Base-by-base conservation (phyloP, 495 filamentous ascomycete genomes). In the Xylaria flabelliformis region DNA sequence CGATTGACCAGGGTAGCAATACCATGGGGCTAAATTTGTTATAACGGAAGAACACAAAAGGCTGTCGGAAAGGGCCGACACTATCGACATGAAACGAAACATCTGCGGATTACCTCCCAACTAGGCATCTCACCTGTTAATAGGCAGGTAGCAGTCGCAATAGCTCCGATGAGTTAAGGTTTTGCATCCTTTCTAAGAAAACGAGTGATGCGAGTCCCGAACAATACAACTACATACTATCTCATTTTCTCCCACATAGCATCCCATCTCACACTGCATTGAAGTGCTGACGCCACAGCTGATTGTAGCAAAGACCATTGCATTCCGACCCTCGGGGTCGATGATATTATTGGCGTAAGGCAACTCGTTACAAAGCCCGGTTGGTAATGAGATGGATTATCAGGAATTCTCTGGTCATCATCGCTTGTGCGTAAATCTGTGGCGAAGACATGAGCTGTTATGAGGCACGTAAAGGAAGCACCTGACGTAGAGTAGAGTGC, bases 51-150 rank as follows among this genome's bases (percentile, higher is more conserved):
- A 7, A 51, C 1, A 44, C 42, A 44, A 44, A 15, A 12, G 17
- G 42, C 42, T 15, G 48, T 19, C 6, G 56, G 26, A 26, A 3
- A 53, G 19, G 1, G 1, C 29, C 24, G 24, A 24, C 64, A 34
- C 12, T 42, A 67, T 67, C 32, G 56, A 67, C 65, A 56, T 67
- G 50, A 67, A 67, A 67, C 65, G 36, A 67, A 67, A 56, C 65
- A 56, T 56, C 34, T 10, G 12, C 19, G 3, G 34, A 42, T 34
- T 34, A 36, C 29, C n/a, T 67, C 17, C 50, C 29, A 39, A 56
- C 34, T 42, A 56, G 65, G 65, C 65, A 67, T 56, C 65, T 56
- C 50, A 36, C 32, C 32, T 56, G 65, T 21, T 3, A 13, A 42
- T 56, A 39, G 32, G 64, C 32, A 67, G 63, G 41, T 46, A 32